Percentiles rank a stretch among this genome's conserved stretches.
Conservation (phyloP, 805 yeast species). For the Saccharomyces eubayanus region DNA sequence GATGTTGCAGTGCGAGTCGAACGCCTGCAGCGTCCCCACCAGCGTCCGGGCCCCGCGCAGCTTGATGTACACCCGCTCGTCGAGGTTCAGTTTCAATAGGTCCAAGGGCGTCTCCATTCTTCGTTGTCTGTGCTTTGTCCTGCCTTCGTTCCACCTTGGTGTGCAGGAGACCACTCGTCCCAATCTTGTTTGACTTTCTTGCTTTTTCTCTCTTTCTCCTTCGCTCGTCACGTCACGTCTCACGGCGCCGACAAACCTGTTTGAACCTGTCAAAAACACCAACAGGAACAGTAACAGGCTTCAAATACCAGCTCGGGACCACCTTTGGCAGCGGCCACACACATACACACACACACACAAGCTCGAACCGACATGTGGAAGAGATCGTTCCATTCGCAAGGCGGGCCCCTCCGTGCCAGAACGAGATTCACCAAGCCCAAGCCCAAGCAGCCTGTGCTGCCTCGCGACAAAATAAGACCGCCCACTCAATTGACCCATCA, state of each 20-base stretch:
- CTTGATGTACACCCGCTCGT: constrained; percentile 80
- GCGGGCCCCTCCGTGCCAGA: constrained; percentile 31
- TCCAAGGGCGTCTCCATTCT: constrained; percentile 73
- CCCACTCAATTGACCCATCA: constrained; percentile 27
- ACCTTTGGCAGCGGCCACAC: too few species aligned
- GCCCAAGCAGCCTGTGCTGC: constrained; percentile 22
- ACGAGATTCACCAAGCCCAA: constrained; percentile 34
- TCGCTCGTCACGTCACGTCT: background rate
- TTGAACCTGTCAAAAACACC: too few species aligned
- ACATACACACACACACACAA: too few species aligned
- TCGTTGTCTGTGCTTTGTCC: background rate
- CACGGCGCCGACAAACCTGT: too few species aligned
- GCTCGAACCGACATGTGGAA: background rate
- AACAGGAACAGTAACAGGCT: too few species aligned
- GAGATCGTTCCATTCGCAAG: background rate
- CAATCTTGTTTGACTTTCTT: background rate
- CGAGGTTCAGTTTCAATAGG: constrained; percentile 73
- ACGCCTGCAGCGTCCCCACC: constrained; percentile 83
- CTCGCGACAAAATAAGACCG: constrained; percentile 15
- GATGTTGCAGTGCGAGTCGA: constrained; percentile 93
- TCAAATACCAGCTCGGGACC: too few species aligned
- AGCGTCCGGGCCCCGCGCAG: constrained; percentile 91
- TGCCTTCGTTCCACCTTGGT: too few species aligned
- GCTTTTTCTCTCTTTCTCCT: background rate
- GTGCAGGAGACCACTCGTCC: too few species aligned